Evolutionary conservation across 495 filamentous ascomycete genomes (phyloP).

Genomic region (Beverwykella pulmonaria): DNA sequence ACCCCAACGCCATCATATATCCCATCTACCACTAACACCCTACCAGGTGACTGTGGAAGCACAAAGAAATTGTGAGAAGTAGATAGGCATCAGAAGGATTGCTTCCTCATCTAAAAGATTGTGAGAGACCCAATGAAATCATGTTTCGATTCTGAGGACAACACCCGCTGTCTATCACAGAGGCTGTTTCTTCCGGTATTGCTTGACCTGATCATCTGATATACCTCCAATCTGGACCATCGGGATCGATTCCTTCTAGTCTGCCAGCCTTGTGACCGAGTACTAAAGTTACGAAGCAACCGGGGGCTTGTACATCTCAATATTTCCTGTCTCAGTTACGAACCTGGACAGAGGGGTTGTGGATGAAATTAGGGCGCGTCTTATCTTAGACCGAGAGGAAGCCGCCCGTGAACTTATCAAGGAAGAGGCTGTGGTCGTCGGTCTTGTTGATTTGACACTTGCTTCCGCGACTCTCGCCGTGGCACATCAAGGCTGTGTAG

Average conservation of each 20-base stretch:
- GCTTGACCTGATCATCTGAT: neutral
- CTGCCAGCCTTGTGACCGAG: conserved; percentile 21
- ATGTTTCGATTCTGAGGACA: too few relatives aligned
- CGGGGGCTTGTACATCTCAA: conserved; percentile 19
- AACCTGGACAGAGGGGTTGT: conserved; percentile 18
- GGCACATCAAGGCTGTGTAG: conserved; percentile 50
- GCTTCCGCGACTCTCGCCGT: conserved; percentile 52
- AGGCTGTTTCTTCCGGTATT: neutral
- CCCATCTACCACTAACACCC: too few relatives aligned
- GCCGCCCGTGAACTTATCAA: conserved; percentile 56
- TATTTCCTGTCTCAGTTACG: conserved; percentile 2
- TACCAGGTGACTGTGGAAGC: too few relatives aligned
- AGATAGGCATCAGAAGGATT: too few relatives aligned
- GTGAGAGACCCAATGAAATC: neutral
- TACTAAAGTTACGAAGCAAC: conserved; percentile 29
- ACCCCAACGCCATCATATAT: too few relatives aligned
- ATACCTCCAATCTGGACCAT: neutral
- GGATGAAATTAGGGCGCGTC: conserved; percentile 25
- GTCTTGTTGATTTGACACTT: conserved; percentile 51
- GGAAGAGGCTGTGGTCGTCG: conserved; percentile 45
- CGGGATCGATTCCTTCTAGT: conserved; percentile 19
- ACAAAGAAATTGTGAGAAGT: too few relatives aligned
- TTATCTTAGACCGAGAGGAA: conserved; percentile 40
- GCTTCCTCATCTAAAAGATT: too few relatives aligned
- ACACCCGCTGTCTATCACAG: neutral